These are phyloP conservation scores for Apiospora arundinis DNA, from an alignment of 2,329 filamentous ascomycete species.

Conservation along the genomic window DNA sequence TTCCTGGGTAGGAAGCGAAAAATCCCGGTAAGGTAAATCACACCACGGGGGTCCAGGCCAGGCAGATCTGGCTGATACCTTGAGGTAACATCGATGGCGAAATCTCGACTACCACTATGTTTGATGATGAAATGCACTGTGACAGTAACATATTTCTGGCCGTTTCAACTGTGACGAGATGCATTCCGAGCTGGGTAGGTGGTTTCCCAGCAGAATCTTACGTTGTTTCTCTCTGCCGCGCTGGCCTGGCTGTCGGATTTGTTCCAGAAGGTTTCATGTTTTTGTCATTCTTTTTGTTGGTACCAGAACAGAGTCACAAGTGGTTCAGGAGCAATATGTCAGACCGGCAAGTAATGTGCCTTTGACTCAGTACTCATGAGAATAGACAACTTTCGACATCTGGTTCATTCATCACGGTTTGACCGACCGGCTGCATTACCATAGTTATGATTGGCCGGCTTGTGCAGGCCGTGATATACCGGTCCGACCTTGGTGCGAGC, in stretches of 20 bases:
- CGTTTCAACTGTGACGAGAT: slow-evolving; percentile 19
- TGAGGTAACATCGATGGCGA: slow-evolving; percentile 18
- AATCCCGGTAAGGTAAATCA: slow-evolving; percentile 11
- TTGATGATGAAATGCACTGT: slow-evolving; percentile 17
- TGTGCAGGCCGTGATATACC: slow-evolving; percentile 11
- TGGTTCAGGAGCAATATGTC: slow-evolving; percentile 5
- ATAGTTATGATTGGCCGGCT: neutral
- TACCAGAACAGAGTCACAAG: neutral
- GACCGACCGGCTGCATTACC: slow-evolving; percentile 1
- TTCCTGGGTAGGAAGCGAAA: slow-evolving; percentile 6
- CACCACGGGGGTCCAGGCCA: slow-evolving; percentile 10
- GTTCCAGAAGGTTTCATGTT: slow-evolving; percentile 19
- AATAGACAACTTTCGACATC: neutral
- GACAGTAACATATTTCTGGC: slow-evolving; percentile 9
- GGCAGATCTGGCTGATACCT: slow-evolving; percentile 12
- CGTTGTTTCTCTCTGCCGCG: slow-evolving; percentile 7
- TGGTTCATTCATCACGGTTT: neutral
- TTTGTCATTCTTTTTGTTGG: neutral
- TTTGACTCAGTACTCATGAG: neutral
- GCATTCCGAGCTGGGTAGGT: slow-evolving; percentile 3
- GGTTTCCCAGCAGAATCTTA: neutral
- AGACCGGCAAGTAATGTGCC: neutral
- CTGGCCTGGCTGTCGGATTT: neutral
- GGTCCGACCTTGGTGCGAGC: slow-evolving; percentile 13
- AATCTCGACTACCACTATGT: slow-evolving; percentile 3